Evolutionary conservation across 345 rosid genomes (phyloP).

Genomic region (Melastoma malabathricum): DNA sequence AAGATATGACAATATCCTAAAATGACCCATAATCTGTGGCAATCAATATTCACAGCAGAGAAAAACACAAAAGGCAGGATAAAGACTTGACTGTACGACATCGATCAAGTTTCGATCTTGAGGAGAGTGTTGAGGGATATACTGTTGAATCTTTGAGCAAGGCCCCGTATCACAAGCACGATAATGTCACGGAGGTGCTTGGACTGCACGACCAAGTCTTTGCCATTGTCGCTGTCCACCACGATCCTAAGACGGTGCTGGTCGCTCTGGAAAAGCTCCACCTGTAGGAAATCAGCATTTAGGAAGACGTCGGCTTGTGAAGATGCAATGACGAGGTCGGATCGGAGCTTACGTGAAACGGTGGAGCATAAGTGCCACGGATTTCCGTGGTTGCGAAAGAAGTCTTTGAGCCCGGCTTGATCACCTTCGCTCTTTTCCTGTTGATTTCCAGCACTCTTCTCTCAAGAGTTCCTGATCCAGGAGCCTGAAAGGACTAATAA

Average conservation of each 20-base stretch:
- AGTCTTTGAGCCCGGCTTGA: slow-evolving; percentile 92
- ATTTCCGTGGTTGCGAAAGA: slow-evolving; percentile 76
- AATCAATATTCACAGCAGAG: no score
- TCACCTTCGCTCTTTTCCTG: slow-evolving; percentile 77
- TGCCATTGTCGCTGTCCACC: slow-evolving; percentile 77
- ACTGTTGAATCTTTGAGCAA: slow-evolving; percentile 91
- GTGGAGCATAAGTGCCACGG: slow-evolving; percentile 90
- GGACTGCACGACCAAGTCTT: slow-evolving; percentile 70
- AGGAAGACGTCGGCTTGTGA: background rate
- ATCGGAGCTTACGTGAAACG: slow-evolving; percentile 65
- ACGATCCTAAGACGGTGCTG: slow-evolving; percentile 76
- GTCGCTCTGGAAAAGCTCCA: slow-evolving; percentile 68
- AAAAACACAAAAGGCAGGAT: no score
- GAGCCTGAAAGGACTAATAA: slow-evolving; percentile 29
- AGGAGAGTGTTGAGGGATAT: slow-evolving; percentile 92
- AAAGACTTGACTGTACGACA: no score
- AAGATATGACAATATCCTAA: no score
- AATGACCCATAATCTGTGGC: no score
- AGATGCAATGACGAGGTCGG: background rate
- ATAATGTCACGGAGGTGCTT: slow-evolving; percentile 64
- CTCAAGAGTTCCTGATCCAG: slow-evolving; percentile 71
- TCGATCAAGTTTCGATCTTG: slow-evolving; percentile 47
- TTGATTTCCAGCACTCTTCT: slow-evolving; percentile 82
- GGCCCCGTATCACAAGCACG: slow-evolving; percentile 75
- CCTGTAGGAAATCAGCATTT: slow-evolving; percentile 23